Evolutionary conservation across 148 eudicot genomes (phyloP).

Genomic region (Suaeda aralocaspica): DNA sequence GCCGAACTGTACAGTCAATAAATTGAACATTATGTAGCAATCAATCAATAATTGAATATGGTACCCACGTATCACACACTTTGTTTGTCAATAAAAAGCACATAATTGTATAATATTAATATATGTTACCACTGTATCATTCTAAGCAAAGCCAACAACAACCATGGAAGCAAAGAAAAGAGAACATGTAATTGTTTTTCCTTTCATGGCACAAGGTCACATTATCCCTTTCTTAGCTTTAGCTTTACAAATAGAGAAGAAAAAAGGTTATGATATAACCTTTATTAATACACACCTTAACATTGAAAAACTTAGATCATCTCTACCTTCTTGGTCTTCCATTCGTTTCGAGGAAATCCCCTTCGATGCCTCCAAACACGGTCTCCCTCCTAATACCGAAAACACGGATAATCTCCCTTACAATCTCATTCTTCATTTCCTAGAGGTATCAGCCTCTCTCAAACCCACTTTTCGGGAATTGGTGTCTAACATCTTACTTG

Average conservation of each 20-base stretch:
- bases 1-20: too few species aligned
- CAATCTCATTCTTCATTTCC: constrained; percentile 29
- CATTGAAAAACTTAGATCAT: constrained; percentile 34
- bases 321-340: constrained; percentile 26
- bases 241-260: constrained; percentile 31
- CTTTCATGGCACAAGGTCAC: constrained; percentile 13
- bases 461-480: background rate
- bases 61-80: too few species aligned
- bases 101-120: too few species aligned
- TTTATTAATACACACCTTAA: constrained; percentile 46
- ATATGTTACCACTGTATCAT: too few species aligned
- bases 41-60: too few species aligned
- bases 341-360: constrained; percentile 42
- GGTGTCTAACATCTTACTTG: background rate
- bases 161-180: background rate
- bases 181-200: background rate
- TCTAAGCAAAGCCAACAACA: too few species aligned
- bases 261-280: constrained; percentile 33
- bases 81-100: too few species aligned
- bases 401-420: constrained; percentile 42
- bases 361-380: constrained; percentile 40
- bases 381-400: constrained; percentile 41
- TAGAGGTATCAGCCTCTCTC: constrained; percentile 10
- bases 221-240: constrained; percentile 59
- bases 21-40: too few species aligned